phyloP scores from a whole-genome alignment of 805 yeast species.

The Diddensiella caesifluorescens region DNA sequence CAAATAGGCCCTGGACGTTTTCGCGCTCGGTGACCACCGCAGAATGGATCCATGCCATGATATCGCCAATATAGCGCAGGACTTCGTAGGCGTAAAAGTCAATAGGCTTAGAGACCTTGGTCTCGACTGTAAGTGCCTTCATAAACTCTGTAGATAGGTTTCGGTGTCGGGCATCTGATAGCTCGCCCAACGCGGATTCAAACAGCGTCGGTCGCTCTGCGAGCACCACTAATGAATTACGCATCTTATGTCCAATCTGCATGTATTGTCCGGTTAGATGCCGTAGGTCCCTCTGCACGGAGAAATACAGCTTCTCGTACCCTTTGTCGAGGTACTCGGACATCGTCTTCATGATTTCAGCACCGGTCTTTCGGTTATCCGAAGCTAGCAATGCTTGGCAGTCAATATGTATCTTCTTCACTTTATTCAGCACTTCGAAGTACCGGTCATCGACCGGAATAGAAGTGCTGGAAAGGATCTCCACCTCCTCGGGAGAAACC shows the following conservation, averaged over 20 bases:
- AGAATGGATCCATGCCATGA: constrained; percentile 82
- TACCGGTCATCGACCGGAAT: constrained; percentile 44
- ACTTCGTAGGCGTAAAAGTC: constrained; percentile 73
- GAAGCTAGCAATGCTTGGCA: constrained; percentile 64
- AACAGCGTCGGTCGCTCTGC: constrained; percentile 40
- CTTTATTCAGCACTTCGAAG: constrained; percentile 54
- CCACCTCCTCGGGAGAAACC: constrained; percentile 66
- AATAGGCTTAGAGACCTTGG: constrained; percentile 42
- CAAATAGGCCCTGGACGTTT: constrained; percentile 58
- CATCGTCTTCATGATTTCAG: constrained; percentile 56
- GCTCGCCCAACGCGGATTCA: constrained; percentile 52
- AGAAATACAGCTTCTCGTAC: constrained; percentile 48
- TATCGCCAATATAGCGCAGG: constrained; percentile 74
- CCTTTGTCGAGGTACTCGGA: constrained; percentile 48
- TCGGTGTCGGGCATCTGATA: constrained; percentile 67
- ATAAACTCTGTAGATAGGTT: constrained; percentile 61
- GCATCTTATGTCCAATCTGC: constrained; percentile 19
- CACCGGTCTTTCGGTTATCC: constrained; percentile 43
- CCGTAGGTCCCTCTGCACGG: constrained; percentile 31
- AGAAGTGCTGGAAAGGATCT: constrained; percentile 38
- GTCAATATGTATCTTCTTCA: constrained; percentile 57
- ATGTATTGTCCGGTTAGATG: constrained; percentile 17
- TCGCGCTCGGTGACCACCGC: constrained; percentile 85
- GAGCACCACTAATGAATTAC: constrained; percentile 25
- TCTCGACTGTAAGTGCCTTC: constrained; percentile 31